A percentile compares a stretch with the other conserved stretches of the same genome.
Evolutionary conservation across 768 basidiomycete species (phyloP).

Genomic region (Suillus brevipes): DNA sequence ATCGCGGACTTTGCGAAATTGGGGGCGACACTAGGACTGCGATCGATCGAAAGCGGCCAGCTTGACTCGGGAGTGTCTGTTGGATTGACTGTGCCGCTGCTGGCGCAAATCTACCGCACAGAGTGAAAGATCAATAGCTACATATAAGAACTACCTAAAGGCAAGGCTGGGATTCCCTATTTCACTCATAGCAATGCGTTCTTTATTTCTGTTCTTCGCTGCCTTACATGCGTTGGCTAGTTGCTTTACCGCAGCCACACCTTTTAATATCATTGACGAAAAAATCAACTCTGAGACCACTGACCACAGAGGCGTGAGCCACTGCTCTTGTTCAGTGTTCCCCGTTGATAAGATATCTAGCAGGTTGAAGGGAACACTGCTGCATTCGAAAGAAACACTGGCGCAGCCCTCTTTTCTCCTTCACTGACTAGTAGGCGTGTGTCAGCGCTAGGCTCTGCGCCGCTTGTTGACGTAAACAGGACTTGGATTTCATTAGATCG

Average conservation of each 20-base stretch:
- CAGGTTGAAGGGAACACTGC: constrained; percentile 19
- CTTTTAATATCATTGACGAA: constrained; percentile 22
- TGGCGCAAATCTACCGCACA: too few relatives aligned
- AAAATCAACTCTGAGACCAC: constrained; percentile 9
- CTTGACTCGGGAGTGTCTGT: too few relatives aligned
- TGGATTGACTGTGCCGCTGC: too few relatives aligned
- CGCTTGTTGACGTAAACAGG: constrained; percentile 17
- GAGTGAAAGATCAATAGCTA: too few relatives aligned
- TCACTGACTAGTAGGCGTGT: not conserved
- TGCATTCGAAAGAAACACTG: constrained; percentile 10
- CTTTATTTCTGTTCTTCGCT: constrained; percentile 10
- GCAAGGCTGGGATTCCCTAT: not conserved
- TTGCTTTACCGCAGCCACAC: constrained; percentile 17
- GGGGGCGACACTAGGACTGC: too few relatives aligned
- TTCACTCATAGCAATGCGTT: constrained; percentile 9
- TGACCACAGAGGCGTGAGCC: constrained; percentile 11
- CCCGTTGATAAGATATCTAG: constrained; percentile 13
- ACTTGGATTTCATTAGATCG: constrained; percentile 30
- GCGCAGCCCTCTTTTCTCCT: not conserved
- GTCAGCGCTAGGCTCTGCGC: not conserved
- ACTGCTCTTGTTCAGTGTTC: not conserved
- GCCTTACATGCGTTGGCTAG: constrained; percentile 16
- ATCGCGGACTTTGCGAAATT: too few relatives aligned
- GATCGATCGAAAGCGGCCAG: too few relatives aligned
- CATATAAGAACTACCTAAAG: too few relatives aligned